Percentiles rank a stretch among this genome's conserved stretches.
Evolutionary conservation across 805 yeast species (phyloP).

Genomic region (Starmerella vaccinii): DNA sequence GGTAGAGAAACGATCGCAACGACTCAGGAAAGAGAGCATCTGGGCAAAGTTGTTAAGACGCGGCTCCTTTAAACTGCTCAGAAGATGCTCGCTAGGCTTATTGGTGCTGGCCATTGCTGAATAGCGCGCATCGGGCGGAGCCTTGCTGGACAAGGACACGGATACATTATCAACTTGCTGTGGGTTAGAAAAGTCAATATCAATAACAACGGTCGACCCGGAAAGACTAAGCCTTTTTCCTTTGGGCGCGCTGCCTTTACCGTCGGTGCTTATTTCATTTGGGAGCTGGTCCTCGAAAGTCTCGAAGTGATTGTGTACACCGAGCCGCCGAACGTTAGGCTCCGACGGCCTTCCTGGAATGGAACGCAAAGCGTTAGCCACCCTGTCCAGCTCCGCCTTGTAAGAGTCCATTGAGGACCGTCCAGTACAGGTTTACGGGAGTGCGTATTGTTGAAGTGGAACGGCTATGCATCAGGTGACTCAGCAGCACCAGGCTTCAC

Average conservation of each 20-base stretch:
- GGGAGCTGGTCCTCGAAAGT: constrained; percentile 31
- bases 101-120: constrained; percentile 26
- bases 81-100: constrained; percentile 25
- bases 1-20: constrained; percentile 31
- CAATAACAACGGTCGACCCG: constrained; percentile 33
- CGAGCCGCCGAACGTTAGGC: constrained; percentile 30
- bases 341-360: constrained; percentile 33
- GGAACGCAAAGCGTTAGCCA: constrained; percentile 23
- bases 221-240: constrained; percentile 33
- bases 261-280: background rate
- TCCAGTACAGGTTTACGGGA: background rate
- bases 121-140: constrained; percentile 17
- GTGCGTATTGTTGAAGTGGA: too few species aligned
- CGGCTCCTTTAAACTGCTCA: constrained; percentile 27
- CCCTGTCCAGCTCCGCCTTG: constrained; percentile 24
- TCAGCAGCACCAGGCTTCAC: background rate
- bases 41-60: constrained; percentile 30
- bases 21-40: constrained; percentile 29
- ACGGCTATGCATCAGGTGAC: too few species aligned
- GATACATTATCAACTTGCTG: constrained; percentile 24
- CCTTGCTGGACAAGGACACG: constrained; percentile 27
- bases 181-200: constrained; percentile 24
- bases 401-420: constrained; percentile 19
- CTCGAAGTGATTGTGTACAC: constrained; percentile 30
- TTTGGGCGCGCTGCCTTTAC: constrained; percentile 13